These are phyloP conservation scores for Ophiocordyceps sinensis DNA, from an alignment of 2,329 filamentous ascomycete species.

Conservation along the genomic window DNA sequence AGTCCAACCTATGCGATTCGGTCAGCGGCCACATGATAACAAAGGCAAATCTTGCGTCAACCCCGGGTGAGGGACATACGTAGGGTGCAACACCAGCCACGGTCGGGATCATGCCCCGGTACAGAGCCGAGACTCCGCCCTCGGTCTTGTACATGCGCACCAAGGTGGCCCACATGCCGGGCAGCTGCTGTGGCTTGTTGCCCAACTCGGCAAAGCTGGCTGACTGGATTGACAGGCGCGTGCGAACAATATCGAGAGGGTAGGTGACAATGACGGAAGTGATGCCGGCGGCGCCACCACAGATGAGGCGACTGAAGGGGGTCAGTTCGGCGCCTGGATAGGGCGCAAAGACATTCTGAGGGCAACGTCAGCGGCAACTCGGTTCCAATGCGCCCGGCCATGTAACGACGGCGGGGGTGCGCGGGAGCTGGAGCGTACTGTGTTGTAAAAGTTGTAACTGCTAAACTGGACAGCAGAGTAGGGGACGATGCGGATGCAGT, in stretches of 20 bases:
- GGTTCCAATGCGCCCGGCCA: not conserved
- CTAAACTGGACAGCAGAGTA: conserved; percentile 98
- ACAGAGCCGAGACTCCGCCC: conserved; percentile 73
- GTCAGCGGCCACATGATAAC: not conserved
- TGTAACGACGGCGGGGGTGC: not conserved
- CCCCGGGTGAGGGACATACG: conserved; percentile 27
- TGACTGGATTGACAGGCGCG: conserved; percentile 88
- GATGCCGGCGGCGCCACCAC: conserved; percentile 82
- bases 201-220: conserved; percentile 81
- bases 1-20: conserved; percentile 54
- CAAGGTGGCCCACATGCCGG: conserved; percentile 87
- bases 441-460: conserved; percentile 94
- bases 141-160: conserved; percentile 77
- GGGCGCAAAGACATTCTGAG: conserved; percentile 60
- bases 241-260: conserved; percentile 93
- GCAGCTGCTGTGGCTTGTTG: conserved; percentile 49
- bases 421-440: conserved; percentile 36
- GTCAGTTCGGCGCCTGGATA: conserved; percentile 60
- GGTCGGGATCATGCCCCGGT: conserved; percentile 86
- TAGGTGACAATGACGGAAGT: conserved; percentile 94
- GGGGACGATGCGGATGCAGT: conserved; percentile 94
- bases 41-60: not conserved
- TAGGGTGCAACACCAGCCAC: conserved; percentile 93
- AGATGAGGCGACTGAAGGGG: conserved; percentile 65
- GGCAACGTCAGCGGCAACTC: conserved; percentile 2